Percentiles rank a stretch among this genome's conserved stretches.
phyloP scores from a whole-genome alignment of 257 asterid species.

The Nemophila menziesii region DNA sequence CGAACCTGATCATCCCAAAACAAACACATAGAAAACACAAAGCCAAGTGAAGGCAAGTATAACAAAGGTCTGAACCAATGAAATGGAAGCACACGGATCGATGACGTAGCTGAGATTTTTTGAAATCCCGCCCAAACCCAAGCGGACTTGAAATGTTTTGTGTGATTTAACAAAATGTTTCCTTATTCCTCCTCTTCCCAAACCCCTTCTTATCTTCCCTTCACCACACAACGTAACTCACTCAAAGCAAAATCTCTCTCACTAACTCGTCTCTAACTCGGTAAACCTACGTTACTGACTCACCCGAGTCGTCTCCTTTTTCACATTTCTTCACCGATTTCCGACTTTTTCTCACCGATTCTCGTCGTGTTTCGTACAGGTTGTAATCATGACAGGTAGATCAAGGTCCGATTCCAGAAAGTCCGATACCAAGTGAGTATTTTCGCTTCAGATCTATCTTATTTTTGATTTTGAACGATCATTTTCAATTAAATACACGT shows the following conservation, averaged over 20 bases:
- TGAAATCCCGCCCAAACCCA: constrained; percentile 87
- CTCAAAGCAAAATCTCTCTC: constrained; percentile 14
- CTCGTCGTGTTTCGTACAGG: constrained; percentile 19
- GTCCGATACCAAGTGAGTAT: constrained; percentile 56
- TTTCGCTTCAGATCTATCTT: not conserved
- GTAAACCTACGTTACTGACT: constrained; percentile 14
- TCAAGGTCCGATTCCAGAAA: constrained; percentile 28
- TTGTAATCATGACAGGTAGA: constrained; percentile 57
- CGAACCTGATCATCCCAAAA: constrained; percentile 27
- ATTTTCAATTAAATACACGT: too few species aligned
- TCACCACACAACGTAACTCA: constrained; percentile 20
- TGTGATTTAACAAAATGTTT: constrained; percentile 20
- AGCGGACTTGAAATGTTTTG: constrained; percentile 72
- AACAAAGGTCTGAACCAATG: constrained; percentile 9
- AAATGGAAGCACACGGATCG: constrained; percentile 30
- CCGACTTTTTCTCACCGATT: constrained; percentile 29
- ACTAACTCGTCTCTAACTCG: constrained; percentile 2
- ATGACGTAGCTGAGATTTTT: constrained; percentile 41
- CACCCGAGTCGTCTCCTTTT: constrained; percentile 16
- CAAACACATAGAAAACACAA: constrained; percentile 77
- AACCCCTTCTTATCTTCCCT: constrained; percentile 36
- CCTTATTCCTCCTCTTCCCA: constrained; percentile 30
- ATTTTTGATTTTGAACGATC: not conserved
- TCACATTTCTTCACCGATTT: constrained; percentile 21
- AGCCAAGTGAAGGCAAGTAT: constrained; percentile 21